These are phyloP conservation scores for Populus euphratica DNA, from an alignment of 345 rosid species.

Conservation along the genomic window DNA sequence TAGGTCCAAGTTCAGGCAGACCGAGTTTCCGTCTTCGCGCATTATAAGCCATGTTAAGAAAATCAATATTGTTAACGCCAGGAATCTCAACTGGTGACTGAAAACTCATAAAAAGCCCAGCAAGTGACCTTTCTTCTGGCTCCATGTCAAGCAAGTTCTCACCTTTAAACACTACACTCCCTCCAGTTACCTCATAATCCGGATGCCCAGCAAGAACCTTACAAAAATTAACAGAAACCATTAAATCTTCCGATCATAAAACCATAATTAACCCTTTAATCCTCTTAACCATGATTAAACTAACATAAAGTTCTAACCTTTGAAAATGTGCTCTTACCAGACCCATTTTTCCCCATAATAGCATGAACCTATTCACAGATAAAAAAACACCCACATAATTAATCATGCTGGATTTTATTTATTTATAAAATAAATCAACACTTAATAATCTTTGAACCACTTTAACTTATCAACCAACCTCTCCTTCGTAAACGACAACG, in stretches of 20 bases:
- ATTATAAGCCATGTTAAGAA: conserved; percentile 92
- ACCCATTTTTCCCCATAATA: conserved; percentile 96
- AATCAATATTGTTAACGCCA: conserved; percentile 88
- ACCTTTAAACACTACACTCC: conserved; percentile 77
- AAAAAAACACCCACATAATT: background rate
- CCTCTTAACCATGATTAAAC: background rate
- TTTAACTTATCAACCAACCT: conserved; percentile 36
- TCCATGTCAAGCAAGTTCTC: conserved; percentile 82
- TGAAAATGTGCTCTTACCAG: conserved; percentile 93
- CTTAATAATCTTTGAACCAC: background rate
- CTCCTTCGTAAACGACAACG: conserved; percentile 74
- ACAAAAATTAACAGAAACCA: background rate
- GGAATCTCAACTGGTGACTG: conserved; percentile 91
- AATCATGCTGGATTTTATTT: background rate
- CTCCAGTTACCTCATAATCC: conserved; percentile 88
- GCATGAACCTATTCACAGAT: conserved; percentile 60
- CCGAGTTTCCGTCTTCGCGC: conserved; percentile 75
- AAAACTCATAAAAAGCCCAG: conserved; percentile 95
- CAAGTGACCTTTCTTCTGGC: conserved; percentile 92
- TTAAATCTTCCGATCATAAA: background rate
- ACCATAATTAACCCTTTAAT: background rate
- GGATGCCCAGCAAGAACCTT: conserved; percentile 98
- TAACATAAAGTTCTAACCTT: conserved; percentile 47
- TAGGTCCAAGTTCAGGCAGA: conserved; percentile 79
- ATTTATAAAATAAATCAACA: background rate